Evolutionary conservation across 139 green algal species (phyloP).

Genomic region (Chlamydomonas schloesseri): DNA sequence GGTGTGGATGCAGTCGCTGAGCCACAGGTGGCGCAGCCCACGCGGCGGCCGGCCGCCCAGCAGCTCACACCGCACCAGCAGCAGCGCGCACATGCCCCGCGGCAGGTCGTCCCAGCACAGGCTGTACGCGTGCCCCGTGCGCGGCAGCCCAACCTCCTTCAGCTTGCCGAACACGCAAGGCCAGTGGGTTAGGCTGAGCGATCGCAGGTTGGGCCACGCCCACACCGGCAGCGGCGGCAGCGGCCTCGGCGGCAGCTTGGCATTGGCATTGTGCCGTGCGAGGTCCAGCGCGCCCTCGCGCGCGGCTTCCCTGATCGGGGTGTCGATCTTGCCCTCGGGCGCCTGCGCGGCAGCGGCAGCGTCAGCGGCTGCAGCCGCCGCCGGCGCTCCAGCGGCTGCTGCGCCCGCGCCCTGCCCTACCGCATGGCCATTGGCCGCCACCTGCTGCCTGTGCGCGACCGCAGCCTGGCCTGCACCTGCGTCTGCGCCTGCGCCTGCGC

Average conservation of each 20-base stretch:
- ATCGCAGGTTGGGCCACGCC: slow-evolving; percentile 18
- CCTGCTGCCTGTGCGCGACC: too few relatives aligned
- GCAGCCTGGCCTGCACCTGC: too few relatives aligned
- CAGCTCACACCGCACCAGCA: slow-evolving; percentile 42
- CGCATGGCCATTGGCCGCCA: too few relatives aligned
- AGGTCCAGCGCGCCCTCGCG: too few relatives aligned
- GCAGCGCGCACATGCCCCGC: neutral
- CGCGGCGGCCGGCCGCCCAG: neutral
- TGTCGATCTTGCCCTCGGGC: too few relatives aligned
- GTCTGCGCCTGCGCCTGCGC: too few relatives aligned
- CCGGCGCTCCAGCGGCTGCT: too few relatives aligned
- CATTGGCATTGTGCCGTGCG: too few relatives aligned
- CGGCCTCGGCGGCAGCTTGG: neutral
- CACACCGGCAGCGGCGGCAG: slow-evolving; percentile 10
- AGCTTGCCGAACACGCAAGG: slow-evolving; percentile 23
- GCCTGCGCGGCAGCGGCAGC: too few relatives aligned
- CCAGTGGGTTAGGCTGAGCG: slow-evolving; percentile 33
- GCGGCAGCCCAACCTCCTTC: slow-evolving; percentile 2
- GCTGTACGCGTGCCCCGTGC: slow-evolving; percentile 4
- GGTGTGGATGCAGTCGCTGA: neutral
- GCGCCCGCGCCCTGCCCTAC: too few relatives aligned
- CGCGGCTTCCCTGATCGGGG: too few relatives aligned
- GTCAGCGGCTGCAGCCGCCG: too few relatives aligned
- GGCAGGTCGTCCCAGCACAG: slow-evolving; percentile 31
- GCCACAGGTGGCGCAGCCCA: slow-evolving; percentile 37